Evolutionary conservation across 345 rosid species (phyloP).

Genomic region (Lumnitzera racemosa): DNA sequence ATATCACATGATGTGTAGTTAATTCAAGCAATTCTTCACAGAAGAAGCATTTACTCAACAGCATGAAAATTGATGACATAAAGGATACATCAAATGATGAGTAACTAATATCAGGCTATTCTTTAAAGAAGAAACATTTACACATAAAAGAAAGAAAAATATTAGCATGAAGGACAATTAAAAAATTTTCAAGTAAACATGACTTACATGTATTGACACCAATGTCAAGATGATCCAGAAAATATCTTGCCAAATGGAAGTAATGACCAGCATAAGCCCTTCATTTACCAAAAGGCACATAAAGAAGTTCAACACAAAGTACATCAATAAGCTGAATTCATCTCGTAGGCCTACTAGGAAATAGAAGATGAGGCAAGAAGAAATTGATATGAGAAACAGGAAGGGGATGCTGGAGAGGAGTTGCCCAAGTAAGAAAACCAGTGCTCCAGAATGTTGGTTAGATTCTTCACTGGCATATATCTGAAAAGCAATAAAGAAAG

Average conservation of each 20-base stretch:
- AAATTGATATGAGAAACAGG: constrained; percentile 90
- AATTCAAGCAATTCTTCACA: too few species aligned
- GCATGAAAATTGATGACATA: too few species aligned
- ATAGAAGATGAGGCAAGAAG: constrained; percentile 93
- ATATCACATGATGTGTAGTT: too few species aligned
- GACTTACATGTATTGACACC: constrained; percentile 63
- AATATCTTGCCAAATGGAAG: constrained; percentile 65
- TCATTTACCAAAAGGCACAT: constrained; percentile 84
- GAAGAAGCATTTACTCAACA: too few species aligned
- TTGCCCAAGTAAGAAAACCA: constrained; percentile 84
- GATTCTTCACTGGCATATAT: constrained; percentile 77
- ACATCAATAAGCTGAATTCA: constrained; percentile 93
- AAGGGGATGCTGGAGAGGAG: constrained; percentile 93
- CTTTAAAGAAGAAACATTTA: background rate
- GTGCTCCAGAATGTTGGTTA: constrained; percentile 85
- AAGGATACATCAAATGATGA: too few species aligned
- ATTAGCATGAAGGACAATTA: background rate
- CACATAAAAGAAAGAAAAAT: background rate
- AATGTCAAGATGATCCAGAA: constrained; percentile 71
- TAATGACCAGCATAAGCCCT: constrained; percentile 66
- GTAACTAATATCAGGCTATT: too few species aligned
- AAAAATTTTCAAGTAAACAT: background rate
- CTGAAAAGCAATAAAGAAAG: constrained; percentile 27
- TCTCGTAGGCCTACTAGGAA: constrained; percentile 81
- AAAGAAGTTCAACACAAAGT: constrained; percentile 95